A percentile compares a stretch with the other conserved stretches of the same genome.
These are phyloP conservation scores for Penicillium sp. DNA, from an alignment of 2,329 filamentous ascomycete species.

Conservation along the genomic window DNA sequence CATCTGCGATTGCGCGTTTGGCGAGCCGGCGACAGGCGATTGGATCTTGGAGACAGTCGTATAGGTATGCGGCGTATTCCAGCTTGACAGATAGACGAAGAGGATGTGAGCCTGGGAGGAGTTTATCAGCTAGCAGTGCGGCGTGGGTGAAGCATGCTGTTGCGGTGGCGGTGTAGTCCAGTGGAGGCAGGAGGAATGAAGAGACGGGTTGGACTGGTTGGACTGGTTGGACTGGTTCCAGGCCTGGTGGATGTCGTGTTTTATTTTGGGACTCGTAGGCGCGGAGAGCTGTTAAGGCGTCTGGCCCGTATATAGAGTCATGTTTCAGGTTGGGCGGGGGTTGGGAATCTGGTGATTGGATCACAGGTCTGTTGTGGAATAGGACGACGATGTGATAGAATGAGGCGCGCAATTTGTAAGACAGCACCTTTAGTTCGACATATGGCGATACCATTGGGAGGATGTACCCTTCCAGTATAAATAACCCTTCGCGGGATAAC, in stretches of 20 bases:
- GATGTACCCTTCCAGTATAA: constrained; percentile 82
- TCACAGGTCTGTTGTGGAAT: constrained; percentile 85
- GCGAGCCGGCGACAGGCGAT: constrained; percentile 75
- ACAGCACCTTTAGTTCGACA: constrained; percentile 82
- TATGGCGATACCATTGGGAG: constrained; percentile 78
- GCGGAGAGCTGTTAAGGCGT: constrained; percentile 41
- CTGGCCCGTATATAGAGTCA: constrained; percentile 36
- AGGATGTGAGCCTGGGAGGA: constrained; percentile 86
- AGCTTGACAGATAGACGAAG: constrained; percentile 85
- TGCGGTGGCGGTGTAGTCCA: constrained; percentile 81
- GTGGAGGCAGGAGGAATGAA: constrained; percentile 75
- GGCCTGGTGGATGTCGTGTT: constrained; percentile 36
- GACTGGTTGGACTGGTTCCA: constrained; percentile 24
- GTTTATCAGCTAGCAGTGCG: constrained; percentile 67
- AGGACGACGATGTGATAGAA: constrained; percentile 97
- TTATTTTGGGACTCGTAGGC: constrained; percentile 20
- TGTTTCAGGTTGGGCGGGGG: constrained; percentile 21
- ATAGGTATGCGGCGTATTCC: constrained; percentile 89
- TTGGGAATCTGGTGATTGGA: constrained; percentile 60
- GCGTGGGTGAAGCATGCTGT: constrained; percentile 79
- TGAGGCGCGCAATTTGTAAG: constrained; percentile 87
- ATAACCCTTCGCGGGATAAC: constrained; percentile 87
- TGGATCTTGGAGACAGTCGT: constrained; percentile 84
- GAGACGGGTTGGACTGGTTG: constrained; percentile 45
- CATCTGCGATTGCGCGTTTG: constrained; percentile 79